Evolutionary conservation across 2,329 filamentous ascomycete species (phyloP).

Genomic region (Trichophyton simii): DNA sequence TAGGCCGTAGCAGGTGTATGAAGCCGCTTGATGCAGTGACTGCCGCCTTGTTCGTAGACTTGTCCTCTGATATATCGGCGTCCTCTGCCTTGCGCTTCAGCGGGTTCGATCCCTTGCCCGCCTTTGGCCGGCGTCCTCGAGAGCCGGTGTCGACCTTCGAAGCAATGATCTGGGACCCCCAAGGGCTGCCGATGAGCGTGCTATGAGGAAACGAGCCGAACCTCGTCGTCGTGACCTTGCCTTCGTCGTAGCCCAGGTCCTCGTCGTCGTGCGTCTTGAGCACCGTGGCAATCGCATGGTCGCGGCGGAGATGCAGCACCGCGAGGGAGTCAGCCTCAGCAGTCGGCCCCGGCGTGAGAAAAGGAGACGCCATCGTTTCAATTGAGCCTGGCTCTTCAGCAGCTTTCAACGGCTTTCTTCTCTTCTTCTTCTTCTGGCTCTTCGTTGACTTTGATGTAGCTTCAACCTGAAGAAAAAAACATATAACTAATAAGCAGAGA

Average conservation of each 20-base stretch:
- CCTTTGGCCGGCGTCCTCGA: slow-evolving; percentile 53
- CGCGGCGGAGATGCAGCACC: slow-evolving; percentile 77
- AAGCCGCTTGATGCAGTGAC: slow-evolving; percentile 36
- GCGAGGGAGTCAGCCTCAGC: slow-evolving; percentile 58
- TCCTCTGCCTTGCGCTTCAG: slow-evolving; percentile 20
- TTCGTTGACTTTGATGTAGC: neutral
- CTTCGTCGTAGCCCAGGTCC: slow-evolving; percentile 61
- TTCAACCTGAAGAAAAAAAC: neutral
- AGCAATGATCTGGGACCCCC: slow-evolving; percentile 85
- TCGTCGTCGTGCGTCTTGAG: slow-evolving; percentile 50
- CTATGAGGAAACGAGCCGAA: slow-evolving; percentile 84
- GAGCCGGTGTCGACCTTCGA: slow-evolving; percentile 85
- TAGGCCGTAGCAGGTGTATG: slow-evolving; percentile 37
- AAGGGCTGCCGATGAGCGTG: slow-evolving; percentile 63
- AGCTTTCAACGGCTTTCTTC: neutral
- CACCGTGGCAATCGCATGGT: slow-evolving; percentile 66
- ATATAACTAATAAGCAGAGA: neutral
- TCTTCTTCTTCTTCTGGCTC: neutral
- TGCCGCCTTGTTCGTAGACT: slow-evolving; percentile 20
- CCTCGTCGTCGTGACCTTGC: slow-evolving; percentile 74
- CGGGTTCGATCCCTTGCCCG: slow-evolving; percentile 18
- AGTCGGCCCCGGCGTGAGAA: slow-evolving; percentile 56
- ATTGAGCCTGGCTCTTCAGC: neutral
- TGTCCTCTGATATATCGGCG: slow-evolving; percentile 24
- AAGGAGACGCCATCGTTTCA: slow-evolving; percentile 50